Evolutionary conservation across 768 basidiomycete genomes (phyloP), one percentile per base, ranked within the genome.

Genomic region (Chalciporus chontae): DNA sequence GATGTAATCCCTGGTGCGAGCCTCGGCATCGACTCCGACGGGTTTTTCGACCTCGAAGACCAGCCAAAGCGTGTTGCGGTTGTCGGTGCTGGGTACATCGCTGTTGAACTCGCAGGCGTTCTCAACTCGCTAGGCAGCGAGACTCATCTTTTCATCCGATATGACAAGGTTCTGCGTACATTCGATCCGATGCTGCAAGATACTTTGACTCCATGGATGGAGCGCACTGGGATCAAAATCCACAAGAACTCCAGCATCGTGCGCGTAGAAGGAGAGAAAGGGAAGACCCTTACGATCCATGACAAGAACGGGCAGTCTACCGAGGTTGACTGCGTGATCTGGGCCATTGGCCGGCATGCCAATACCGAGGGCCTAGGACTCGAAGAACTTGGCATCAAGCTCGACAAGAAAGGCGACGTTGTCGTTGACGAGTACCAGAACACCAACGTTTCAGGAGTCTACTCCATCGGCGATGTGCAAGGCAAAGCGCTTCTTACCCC

Each of bases 61-160:
- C 93, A 95, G 67, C 96, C 96, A 8, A 90, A 87, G 70, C 82
- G 93, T 50, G 94, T 96, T 26, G 94, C 86, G 3, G 86, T 98
- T 47, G 85, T 97, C 38, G 96, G 96, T 40, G 96, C 96, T 13
- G 96, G 96, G 1, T 99, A 99, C 68, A 98, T 99, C 58, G 94
- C 94, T 15, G 90, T 97, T 53, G 96, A 99, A 70, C 83, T 99
- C 40, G 92, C 95, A 5, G 96, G 96, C 17, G 82, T 99, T 47
- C 82, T 99, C 71, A 83, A 97, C 69, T 77, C 90, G 7, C 82
- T 96, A 48, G 93, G 94, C 18, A 79, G 85, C 31, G 92, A 98
- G 70, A 94, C 93, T 8, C 94, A 97, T 65, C 69, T 98, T 57
- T 68, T 97, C 67, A 97, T 97, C 58, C 86, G 96, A 46, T 77